Percentiles rank a stretch among this genome's conserved stretches.
Evolutionary conservation across 2,329 filamentous ascomycete species (phyloP).

Genomic region (Alternaria triticina): DNA sequence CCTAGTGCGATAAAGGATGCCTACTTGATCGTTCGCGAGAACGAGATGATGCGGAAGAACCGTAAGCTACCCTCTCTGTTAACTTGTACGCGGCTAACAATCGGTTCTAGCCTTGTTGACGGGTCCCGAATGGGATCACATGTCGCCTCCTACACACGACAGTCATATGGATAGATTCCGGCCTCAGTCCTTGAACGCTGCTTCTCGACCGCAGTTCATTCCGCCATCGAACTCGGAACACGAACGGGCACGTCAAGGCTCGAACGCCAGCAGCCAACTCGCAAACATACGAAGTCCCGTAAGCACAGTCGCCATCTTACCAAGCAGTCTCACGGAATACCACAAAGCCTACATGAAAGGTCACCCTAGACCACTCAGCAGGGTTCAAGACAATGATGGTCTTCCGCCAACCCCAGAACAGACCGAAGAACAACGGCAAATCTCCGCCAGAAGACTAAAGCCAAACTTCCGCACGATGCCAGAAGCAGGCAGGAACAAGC

Average conservation of each 20-base stretch:
- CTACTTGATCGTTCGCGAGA: slow-evolving; percentile 96
- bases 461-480: slow-evolving; percentile 76
- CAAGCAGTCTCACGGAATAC: slow-evolving; percentile 87
- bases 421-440: slow-evolving; percentile 71
- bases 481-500: slow-evolving; percentile 63
- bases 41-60: slow-evolving; percentile 94
- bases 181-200: slow-evolving; percentile 42
- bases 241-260: slow-evolving; percentile 54
- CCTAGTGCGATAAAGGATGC: slow-evolving; percentile 98
- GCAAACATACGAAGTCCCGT: slow-evolving; percentile 52
- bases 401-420: slow-evolving; percentile 51
- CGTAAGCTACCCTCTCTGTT: slow-evolving; percentile 65
- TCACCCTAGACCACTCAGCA: slow-evolving; percentile 46
- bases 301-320: slow-evolving; percentile 89
- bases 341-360: slow-evolving; percentile 90
- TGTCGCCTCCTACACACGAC: slow-evolving; percentile 61
- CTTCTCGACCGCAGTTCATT: slow-evolving; percentile 41
- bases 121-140: slow-evolving; percentile 61
- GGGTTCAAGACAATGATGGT: slow-evolving; percentile 27
- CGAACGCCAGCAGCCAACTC: slow-evolving; percentile 50
- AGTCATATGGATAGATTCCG: slow-evolving; percentile 39
- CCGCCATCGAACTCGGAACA: slow-evolving; percentile 32
- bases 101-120: slow-evolving; percentile 59
- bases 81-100: slow-evolving; percentile 19
- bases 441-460: slow-evolving; percentile 79